Conservation (phyloP, 441 rosid species). For the Viola pubescens region DNA sequence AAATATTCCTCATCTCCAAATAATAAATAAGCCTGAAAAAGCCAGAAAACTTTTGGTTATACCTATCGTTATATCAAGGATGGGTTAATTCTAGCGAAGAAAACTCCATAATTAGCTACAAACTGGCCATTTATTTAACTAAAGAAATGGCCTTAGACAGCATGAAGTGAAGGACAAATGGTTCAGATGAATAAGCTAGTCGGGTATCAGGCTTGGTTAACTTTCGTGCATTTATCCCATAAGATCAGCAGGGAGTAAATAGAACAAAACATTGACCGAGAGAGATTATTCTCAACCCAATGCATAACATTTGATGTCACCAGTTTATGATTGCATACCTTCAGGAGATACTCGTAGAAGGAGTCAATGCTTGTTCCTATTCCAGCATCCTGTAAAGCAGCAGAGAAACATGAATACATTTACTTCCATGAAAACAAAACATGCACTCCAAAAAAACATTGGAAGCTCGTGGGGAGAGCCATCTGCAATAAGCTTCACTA, state of each 20-base stretch:
- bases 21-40: conserved; percentile 80
- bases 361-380: conserved; percentile 98
- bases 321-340: conserved; percentile 35
- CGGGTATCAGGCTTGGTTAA: not conserved
- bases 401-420: conserved; percentile 9
- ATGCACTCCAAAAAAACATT: too few relatives aligned
- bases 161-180: too few relatives aligned
- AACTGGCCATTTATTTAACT: not conserved
- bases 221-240: not conserved
- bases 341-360: conserved; percentile 92
- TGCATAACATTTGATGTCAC: not conserved
- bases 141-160: too few relatives aligned
- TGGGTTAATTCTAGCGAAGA: not conserved
- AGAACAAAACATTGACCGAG: not conserved
- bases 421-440: not conserved
- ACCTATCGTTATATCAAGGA: too few relatives aligned
- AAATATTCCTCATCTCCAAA: conserved; percentile 96
- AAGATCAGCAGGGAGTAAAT: not conserved
- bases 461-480: not conserved
- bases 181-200: not conserved
- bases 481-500: conserved; percentile 4
- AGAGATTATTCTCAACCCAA: not conserved
- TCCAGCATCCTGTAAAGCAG: conserved; percentile 91
- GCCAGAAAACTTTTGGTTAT: not conserved
- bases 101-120: not conserved